Evolutionary conservation across 495 filamentous ascomycete genomes (phyloP), one percentile per base, ranked within the genome.

Genomic region (Aspergillus funiculosus): DNA sequence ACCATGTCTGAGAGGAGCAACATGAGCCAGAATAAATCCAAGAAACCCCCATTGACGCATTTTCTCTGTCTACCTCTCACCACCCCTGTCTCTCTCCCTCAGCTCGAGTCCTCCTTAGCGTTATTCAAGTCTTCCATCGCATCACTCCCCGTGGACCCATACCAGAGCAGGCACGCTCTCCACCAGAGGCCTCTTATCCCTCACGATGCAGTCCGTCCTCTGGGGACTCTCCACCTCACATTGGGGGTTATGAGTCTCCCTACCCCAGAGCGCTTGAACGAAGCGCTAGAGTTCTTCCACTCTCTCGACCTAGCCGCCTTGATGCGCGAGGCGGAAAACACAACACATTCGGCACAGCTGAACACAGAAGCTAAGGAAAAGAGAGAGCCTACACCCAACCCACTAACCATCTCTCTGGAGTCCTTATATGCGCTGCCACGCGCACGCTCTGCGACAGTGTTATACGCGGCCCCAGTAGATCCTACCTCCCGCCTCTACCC

Each of bases 11-110:
- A 36, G 22, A 19, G 46, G 28, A 51, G 30, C 13, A 34, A 29
- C 17, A 42, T 14, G 14, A 26, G 5, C 9, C 54, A 46, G 29
- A 38, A 47, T 20, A 50, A 58, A 31, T 28, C 28, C 6, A 68
- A 66, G 53, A 47, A 51, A 13, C 69, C 72, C 13, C 68, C 66
- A 13, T 73, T 86, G n/a, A 95, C 90, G 0, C 90, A 95, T 62
- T 95, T 95, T 60, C 78, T 95, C 27, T 91, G 86, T 63, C 63
- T 95, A 39, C 88, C 90, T 7, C 80, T 95, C 48, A 71, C 85
- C 46, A 88, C 78, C 20, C 19, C 66, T 0, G 25, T 58, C 11
- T 87, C 86, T 1, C 69, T 80, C 10, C 72, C 75, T 0, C 80
- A 88, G 50, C 74, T 94, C 3, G 67, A 81, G 22, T 51, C 57